A percentile compares a stretch with the other conserved stretches of the same genome.
phyloP scores from a whole-genome alignment of 73 alveolate species.

The Paramecium pentaurelia region DNA sequence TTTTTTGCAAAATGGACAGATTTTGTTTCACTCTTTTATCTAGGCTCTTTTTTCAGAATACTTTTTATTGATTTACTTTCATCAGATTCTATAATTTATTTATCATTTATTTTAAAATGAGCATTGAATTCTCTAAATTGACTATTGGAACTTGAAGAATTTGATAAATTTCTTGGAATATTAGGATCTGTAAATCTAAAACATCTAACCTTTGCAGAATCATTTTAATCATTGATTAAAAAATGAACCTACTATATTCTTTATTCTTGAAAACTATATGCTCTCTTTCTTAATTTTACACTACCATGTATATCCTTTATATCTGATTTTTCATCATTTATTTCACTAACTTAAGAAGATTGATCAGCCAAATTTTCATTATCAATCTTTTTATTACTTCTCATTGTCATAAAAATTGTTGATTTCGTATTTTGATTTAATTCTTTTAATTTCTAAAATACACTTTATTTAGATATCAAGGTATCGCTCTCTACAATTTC shows the following conservation, averaged over 20 bases:
- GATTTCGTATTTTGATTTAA: background rate
- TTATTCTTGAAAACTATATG: background rate
- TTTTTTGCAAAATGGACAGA: background rate
- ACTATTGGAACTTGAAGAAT: conserved; percentile 1
- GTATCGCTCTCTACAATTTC: background rate
- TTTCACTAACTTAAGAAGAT: background rate
- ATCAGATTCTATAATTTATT: background rate
- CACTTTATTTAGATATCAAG: background rate
- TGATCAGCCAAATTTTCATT: background rate
- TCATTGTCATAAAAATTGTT: background rate
- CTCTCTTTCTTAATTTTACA: background rate
- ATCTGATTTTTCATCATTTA: background rate
- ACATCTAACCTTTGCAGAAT: background rate
- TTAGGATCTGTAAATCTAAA: background rate
- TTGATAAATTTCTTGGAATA: background rate
- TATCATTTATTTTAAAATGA: background rate
- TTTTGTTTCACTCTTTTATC: background rate
- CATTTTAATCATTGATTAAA: background rate
- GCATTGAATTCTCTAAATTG: background rate
- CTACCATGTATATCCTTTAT: background rate
- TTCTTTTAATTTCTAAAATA: background rate
- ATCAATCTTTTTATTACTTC: background rate
- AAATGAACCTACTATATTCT: background rate
- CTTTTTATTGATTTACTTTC: background rate
- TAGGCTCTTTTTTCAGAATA: background rate